Conservation (phyloP, 371 early-diverging fungal species). For the Smittium culicis region DNA sequence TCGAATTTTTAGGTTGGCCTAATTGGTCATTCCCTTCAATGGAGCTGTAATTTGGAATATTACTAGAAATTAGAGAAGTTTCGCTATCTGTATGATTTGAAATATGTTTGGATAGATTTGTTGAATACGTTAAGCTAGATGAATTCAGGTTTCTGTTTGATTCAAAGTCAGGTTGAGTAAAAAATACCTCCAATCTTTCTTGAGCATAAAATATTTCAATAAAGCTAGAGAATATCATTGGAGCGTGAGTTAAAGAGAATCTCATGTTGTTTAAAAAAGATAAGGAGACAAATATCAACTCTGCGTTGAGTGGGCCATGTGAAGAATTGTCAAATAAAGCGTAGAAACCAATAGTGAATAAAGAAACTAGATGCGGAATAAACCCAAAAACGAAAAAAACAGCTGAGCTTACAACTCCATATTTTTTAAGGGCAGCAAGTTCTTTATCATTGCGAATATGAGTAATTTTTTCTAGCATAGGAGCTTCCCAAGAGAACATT, state of each 20-base stretch:
- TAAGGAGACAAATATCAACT: background rate
- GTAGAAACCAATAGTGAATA: background rate
- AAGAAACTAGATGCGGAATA: background rate
- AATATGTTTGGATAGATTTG: too few species aligned
- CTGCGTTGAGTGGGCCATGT: background rate
- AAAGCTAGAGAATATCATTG: background rate
- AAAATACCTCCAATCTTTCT: background rate
- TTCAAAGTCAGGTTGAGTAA: background rate
- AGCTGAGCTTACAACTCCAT: background rate
- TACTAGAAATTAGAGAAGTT: too few species aligned
- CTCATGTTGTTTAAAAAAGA: background rate
- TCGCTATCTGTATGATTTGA: too few species aligned
- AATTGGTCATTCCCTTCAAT: too few species aligned
- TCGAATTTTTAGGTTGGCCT: too few species aligned
- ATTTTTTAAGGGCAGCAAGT: background rate
- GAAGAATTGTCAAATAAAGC: background rate
- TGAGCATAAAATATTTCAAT: background rate
- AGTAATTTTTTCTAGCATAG: background rate
- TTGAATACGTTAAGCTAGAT: too few species aligned
- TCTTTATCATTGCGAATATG: background rate
- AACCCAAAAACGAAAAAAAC: background rate
- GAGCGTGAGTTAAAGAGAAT: background rate
- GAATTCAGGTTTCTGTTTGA: too few species aligned
- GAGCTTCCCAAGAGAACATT: constrained; percentile 7
- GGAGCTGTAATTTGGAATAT: too few species aligned